These are phyloP conservation scores for Tuber microsphaerosporum DNA, from an alignment of 495 filamentous ascomycete genomes.

Conservation along the genomic window DNA sequence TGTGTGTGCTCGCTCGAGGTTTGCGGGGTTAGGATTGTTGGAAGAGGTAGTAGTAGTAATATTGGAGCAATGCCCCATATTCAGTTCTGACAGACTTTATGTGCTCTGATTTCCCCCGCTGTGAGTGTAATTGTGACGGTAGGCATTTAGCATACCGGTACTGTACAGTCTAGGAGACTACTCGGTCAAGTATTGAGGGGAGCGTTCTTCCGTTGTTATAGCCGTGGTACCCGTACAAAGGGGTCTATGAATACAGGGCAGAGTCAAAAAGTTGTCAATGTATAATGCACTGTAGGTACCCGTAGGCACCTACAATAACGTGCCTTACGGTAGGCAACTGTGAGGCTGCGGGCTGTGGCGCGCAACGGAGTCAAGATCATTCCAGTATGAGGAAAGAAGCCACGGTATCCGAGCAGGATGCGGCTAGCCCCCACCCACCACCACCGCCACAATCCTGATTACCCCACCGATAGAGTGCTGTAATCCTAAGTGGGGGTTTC, in stretches of 20 bases:
- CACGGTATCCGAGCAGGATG: not conserved
- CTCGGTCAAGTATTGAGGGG: not conserved
- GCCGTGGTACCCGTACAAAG: not conserved
- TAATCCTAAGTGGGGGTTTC: not conserved
- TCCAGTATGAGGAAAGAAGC: not conserved
- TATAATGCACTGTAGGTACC: not conserved
- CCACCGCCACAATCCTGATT: not conserved
- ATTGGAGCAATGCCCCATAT: not conserved
- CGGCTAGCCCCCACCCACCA: not conserved
- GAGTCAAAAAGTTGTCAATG: not conserved
- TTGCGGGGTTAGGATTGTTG: not conserved
- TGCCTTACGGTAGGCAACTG: not conserved
- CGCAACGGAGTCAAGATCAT: not conserved
- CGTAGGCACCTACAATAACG: not conserved
- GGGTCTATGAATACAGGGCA: not conserved
- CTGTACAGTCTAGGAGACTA: not conserved
- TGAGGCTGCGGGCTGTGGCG: not conserved
- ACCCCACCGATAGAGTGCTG: not conserved
- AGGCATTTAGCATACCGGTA: not conserved
- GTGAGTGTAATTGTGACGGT: not conserved
- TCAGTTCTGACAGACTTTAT: not conserved
- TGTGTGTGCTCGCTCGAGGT: not conserved
- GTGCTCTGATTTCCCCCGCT: not conserved
- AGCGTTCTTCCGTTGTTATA: not conserved
- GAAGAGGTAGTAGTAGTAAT: not conserved